phyloP scores from a whole-genome alignment of 2,329 filamentous ascomycete genomes.

The Tothia fuscella region DNA sequence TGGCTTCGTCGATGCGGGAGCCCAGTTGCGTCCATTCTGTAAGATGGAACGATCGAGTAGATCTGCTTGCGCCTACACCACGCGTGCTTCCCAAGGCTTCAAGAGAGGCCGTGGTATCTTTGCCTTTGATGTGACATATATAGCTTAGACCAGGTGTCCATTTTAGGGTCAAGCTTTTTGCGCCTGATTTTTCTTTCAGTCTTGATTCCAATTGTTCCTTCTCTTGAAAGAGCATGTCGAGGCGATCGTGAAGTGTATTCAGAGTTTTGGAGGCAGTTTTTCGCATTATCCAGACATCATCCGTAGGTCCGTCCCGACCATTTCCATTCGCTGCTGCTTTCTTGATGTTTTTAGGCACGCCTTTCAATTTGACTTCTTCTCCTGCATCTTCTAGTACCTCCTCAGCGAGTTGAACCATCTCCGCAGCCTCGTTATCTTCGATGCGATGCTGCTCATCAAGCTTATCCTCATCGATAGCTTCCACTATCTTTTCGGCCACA shows the following conservation, averaged over 20 bases:
- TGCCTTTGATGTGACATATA: constrained; percentile 81
- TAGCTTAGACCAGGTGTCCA: constrained; percentile 84
- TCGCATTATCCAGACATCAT: constrained; percentile 45
- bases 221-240: constrained; percentile 48
- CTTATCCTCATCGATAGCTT: constrained; percentile 85
- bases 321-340: constrained; percentile 14
- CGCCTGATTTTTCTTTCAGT: constrained; percentile 44
- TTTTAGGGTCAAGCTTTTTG: constrained; percentile 59
- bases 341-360: constrained; percentile 25
- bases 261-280: constrained; percentile 54
- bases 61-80: constrained; percentile 66
- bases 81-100: constrained; percentile 32
- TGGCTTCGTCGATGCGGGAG: constrained; percentile 63
- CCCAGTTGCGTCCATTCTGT: constrained; percentile 77
- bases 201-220: constrained; percentile 48
- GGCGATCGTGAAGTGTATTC: constrained; percentile 51
- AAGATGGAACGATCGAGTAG: constrained; percentile 73
- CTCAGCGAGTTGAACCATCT: constrained; percentile 62
- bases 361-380: constrained; percentile 39
- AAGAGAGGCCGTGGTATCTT: constrained; percentile 43
- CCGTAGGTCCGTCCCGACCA: constrained; percentile 1
- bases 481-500: constrained; percentile 59
- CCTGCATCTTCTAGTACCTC: constrained; percentile 58
- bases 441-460: constrained; percentile 68
- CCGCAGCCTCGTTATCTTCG: constrained; percentile 58